Percentiles rank a stretch among this genome's conserved stretches.
Evolutionary conservation across 257 asterid species (phyloP).

Genomic region (Forsythia viridissima): DNA sequence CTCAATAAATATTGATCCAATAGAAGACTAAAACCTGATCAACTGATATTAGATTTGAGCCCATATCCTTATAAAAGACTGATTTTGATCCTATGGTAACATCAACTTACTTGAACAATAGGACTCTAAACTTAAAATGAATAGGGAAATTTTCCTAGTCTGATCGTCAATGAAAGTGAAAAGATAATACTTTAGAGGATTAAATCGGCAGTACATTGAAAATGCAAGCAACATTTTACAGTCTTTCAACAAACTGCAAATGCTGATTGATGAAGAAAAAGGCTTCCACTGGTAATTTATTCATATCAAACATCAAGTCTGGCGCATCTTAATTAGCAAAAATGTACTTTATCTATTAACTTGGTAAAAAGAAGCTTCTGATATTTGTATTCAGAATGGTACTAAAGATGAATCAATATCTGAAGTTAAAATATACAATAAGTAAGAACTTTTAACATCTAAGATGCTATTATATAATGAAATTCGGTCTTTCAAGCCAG

Average conservation of each 20-base stretch:
- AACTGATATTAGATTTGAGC: neutral
- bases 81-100: neutral
- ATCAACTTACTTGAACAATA: neutral
- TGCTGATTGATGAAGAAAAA: neutral
- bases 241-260: neutral
- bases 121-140: neutral
- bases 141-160: neutral
- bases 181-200: neutral
- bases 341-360: neutral
- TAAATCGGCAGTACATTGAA: neutral
- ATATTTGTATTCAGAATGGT: too few relatives aligned
- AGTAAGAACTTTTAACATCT: neutral
- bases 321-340: too few relatives aligned
- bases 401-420: neutral
- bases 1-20: neutral
- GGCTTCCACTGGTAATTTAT: neutral
- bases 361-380: neutral
- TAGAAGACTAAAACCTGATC: neutral
- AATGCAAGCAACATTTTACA: neutral
- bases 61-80: neutral
- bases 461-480: neutral
- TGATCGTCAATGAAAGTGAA: neutral
- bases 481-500: neutral
- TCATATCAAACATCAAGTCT: neutral
- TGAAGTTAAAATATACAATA: too few relatives aligned